These are phyloP conservation scores for Tylopilus felleus DNA, from an alignment of 768 basidiomycete genomes.

Conservation along the genomic window DNA sequence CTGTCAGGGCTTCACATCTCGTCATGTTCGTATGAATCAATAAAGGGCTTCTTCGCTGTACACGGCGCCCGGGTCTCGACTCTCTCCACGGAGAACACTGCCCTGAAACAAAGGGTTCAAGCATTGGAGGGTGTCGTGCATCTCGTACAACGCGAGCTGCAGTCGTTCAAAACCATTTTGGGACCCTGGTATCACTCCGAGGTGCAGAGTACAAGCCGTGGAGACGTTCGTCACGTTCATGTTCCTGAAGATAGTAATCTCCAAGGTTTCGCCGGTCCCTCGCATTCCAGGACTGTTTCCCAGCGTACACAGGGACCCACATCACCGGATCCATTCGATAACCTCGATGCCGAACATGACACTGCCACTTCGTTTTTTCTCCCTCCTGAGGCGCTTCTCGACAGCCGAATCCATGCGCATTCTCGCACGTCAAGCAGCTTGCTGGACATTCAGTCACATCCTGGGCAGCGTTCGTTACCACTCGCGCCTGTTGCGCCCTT, in stretches of 20 bases:
- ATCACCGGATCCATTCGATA: slow-evolving; percentile 17
- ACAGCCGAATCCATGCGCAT: slow-evolving; percentile 15
- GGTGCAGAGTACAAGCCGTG: slow-evolving; percentile 23
- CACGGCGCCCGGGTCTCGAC: slow-evolving; percentile 38
- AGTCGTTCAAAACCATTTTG: slow-evolving; percentile 50
- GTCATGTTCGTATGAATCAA: slow-evolving; percentile 54
- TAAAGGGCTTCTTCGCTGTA: slow-evolving; percentile 56
- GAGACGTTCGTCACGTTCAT: slow-evolving; percentile 9
- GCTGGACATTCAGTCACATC: slow-evolving; percentile 21
- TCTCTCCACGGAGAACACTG: slow-evolving; percentile 61
- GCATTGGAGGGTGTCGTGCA: slow-evolving; percentile 55
- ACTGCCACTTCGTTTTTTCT: slow-evolving; percentile 23
- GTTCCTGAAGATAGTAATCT: slow-evolving; percentile 9
- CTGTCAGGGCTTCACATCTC: slow-evolving; percentile 37
- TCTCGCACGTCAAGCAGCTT: slow-evolving; percentile 16
- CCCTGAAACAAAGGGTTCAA: slow-evolving; percentile 57
- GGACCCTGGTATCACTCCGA: slow-evolving; percentile 60
- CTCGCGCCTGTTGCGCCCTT: slow-evolving; percentile 53
- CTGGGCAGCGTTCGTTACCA: slow-evolving; percentile 27
- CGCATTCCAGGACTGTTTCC: slow-evolving; percentile 9
- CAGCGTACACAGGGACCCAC: slow-evolving; percentile 15
- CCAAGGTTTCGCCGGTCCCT: slow-evolving; percentile 18
- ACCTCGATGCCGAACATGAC: slow-evolving; percentile 23
- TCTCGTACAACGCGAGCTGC: slow-evolving; percentile 54
- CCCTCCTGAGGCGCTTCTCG: slow-evolving; percentile 27